Base-by-base conservation (phyloP, 148 eudicot species). In the Persicaria maculosa region DNA sequence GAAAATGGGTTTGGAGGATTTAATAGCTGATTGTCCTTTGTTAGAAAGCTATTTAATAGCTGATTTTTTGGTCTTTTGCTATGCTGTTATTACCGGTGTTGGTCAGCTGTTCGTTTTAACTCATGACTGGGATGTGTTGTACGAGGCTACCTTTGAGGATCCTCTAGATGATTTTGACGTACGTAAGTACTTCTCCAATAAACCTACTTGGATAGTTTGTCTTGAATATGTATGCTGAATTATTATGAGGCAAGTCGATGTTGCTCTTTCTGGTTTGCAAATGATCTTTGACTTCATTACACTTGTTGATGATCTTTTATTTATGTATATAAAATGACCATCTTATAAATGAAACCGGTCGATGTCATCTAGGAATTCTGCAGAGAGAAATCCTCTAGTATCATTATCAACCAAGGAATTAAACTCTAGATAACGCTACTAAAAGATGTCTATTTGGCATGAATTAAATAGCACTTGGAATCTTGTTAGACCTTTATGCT, bases 91-190 rank as follows among this genome's bases (percentile, higher is more conserved):
- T 48, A 88, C 97, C 74, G 97, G 96, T 75, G 84, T 87, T 53
- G 91, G 97, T 67, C 93, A 95, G 85, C 79, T 92, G 57, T 79
- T 95, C 62, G 90, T 95, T 70, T 90, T 95, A 91, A 92, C 93
- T 83, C 92, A 85, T 81, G 98, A 87, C 81, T 95, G 97, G 98
- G 98, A 95, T 52, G 79, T 95, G 78, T 68, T 95, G 74, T 88
- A 88, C 64, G 98, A 95, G 88, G 84, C 84, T 71, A 75, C 86
- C 58, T 85, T 88, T 44, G 96, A 92, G 79, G 92, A 92, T 57
- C 79, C 74, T 46, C 50, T 85, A 47, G 98, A 91, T 81, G 97
- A 79, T 81, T 72, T 79, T 81, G 90, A 85, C 85, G 86, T 90
- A 84, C 78, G 96, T 92, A 92, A 92, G 96, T 88, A 87, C 88